Conservation (phyloP, 768 basidiomycete genomes). For the Naganishia vaughanmartiniae region DNA sequence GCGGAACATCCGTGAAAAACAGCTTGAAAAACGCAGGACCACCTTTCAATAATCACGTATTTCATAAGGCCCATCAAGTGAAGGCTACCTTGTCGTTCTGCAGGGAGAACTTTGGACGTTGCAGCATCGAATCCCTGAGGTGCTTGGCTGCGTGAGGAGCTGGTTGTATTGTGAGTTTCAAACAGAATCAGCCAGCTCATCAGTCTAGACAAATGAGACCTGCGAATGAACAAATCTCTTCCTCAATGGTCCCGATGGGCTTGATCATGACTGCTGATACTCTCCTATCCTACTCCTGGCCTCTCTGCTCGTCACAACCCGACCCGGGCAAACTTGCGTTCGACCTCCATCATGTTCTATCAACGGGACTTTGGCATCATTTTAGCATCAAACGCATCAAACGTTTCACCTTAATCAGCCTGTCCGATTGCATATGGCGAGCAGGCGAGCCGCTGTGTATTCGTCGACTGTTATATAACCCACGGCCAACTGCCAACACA, state of each 20-base stretch:
- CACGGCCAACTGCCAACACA: not conserved
- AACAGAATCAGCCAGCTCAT: not conserved
- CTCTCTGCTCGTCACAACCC: not conserved
- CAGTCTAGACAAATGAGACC: not conserved
- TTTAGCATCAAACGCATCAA: too few relatives aligned
- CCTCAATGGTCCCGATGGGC: not conserved
- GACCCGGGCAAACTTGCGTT: not conserved
- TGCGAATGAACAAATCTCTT: too few relatives aligned
- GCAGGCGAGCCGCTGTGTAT: not conserved
- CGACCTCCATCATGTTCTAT: conserved; percentile 7
- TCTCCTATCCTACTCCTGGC: not conserved
- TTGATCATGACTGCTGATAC: conserved; percentile 3
- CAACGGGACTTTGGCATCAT: not conserved
- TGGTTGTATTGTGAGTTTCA: not conserved
- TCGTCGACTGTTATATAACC: not conserved
- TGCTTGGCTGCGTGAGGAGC: too few relatives aligned
- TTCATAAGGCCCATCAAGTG: too few relatives aligned
- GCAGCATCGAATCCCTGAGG: too few relatives aligned
- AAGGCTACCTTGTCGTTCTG: too few relatives aligned
- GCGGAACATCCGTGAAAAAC: not conserved
- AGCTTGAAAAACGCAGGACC: not conserved
- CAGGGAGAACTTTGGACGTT: too few relatives aligned
- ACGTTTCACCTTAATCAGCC: not conserved
- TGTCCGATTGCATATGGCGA: not conserved
- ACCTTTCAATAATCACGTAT: too few relatives aligned